These are phyloP conservation scores for Ailanthus altissimus DNA, from an alignment of 345 rosid species.

Conservation along the genomic window DNA sequence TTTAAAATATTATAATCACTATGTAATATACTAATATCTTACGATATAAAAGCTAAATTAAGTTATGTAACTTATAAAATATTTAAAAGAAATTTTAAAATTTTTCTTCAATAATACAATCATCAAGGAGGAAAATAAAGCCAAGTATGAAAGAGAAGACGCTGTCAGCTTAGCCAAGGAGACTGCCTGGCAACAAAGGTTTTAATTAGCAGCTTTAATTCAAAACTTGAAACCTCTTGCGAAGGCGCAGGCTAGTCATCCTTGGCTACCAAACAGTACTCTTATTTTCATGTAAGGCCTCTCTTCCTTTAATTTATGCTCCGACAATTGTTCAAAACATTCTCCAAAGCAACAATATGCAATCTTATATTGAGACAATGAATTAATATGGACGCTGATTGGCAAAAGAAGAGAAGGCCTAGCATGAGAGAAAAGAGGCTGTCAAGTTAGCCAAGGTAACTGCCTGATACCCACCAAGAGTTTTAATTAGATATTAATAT, in stretches of 20 bases:
- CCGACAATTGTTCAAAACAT: background rate
- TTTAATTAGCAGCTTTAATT: background rate
- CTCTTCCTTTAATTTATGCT: background rate
- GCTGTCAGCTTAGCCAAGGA: slow-evolving; percentile 40
- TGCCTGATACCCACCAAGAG: slow-evolving; percentile 30
- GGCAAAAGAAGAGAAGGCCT: slow-evolving; percentile 26
- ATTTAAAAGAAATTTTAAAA: too few species aligned
- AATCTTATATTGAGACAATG: too few species aligned
- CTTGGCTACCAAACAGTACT: slow-evolving; percentile 35
- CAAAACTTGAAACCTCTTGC: background rate
- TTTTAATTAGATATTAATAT: background rate
- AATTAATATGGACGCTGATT: too few species aligned
- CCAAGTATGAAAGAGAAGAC: slow-evolving; percentile 41
- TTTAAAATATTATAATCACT: too few species aligned
- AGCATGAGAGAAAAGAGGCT: slow-evolving; percentile 38
- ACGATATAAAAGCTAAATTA: too few species aligned
- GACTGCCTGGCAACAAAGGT: slow-evolving; percentile 35
- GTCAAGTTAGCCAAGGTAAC: slow-evolving; percentile 45
- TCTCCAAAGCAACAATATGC: background rate
- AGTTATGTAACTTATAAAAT: too few species aligned
- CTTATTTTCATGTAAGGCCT: slow-evolving; percentile 41
- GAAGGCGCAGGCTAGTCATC: slow-evolving; percentile 40
- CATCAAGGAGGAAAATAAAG: slow-evolving; percentile 25
- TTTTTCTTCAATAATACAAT: too few species aligned
- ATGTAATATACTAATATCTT: too few species aligned